Base-by-base conservation (phyloP, 2,329 filamentous ascomycete species). In the Alternaria ventricosa region DNA sequence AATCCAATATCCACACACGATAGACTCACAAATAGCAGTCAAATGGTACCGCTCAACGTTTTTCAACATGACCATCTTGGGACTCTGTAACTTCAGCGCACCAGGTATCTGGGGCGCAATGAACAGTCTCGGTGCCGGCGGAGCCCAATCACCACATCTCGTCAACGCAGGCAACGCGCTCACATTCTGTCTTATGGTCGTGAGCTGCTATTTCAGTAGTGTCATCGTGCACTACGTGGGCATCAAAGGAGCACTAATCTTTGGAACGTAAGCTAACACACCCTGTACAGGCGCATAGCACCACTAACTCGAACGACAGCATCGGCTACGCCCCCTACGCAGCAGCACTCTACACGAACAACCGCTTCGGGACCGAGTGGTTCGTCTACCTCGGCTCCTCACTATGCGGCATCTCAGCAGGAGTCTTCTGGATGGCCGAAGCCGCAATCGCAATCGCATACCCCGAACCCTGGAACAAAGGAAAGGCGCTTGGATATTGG, bases 381-480 rank as follows among this genome's bases (percentile, higher is more conserved):
- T 84, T 92, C 10, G 85, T 89, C 0, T 83, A 92, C 1, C 78
- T 93, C 9, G 91, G 90, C 0, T 89, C 89, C 0, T 89, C 89
- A 0, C 81, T 90, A 0, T 93, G 90, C 66, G 90, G 90, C 18
- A 84, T 92, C 30, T 89, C 88, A 0, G 90, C 91, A 0, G 91
- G 91, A 0, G 83, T 93, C 0, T 93, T 93, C 78, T 93, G 91
- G 91, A 89, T 89, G 83, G 87, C 90, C 0, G 91, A 93, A 78
- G 89, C 89, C 1, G 90, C 91, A 0, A 91, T 93, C 60, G 90
- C 90, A 0, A 86, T 93, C 20, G 85, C 88, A 0, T 93, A 93
- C 67, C 90, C 90, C 0, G 90, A 93, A 70, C 89, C 90, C 0
- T 88, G 75, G 75, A 78, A 78, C 27, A 77, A 75, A 54, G 77